A percentile compares a stretch with the other conserved stretches of the same genome.
These are phyloP conservation scores for Coemansia linderi DNA, from an alignment of 371 early-diverging fungal species.

Conservation along the genomic window DNA sequence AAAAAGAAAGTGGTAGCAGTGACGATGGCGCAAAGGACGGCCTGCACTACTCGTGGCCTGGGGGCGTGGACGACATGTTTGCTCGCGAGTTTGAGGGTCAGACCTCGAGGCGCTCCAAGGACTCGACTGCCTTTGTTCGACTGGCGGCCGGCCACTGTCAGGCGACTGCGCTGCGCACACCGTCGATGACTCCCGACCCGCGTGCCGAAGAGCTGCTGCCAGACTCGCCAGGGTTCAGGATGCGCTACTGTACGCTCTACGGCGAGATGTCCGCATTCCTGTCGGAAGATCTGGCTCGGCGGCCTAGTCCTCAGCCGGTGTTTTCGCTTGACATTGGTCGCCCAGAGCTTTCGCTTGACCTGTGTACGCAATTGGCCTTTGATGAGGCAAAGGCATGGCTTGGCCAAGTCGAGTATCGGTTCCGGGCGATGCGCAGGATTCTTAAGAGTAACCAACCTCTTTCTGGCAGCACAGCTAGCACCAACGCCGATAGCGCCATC, in stretches of 20 bases:
- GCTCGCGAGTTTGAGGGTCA: slow-evolving; percentile 18
- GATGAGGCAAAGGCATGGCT: slow-evolving; percentile 39
- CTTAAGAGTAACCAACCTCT: not conserved
- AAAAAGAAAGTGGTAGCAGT: not conserved
- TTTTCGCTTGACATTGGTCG: slow-evolving; percentile 34
- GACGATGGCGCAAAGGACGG: not conserved
- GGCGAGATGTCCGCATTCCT: slow-evolving; percentile 53
- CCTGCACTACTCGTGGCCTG: slow-evolving; percentile 16
- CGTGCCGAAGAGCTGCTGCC: slow-evolving; percentile 41
- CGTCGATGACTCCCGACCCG: slow-evolving; percentile 48
- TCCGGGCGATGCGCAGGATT: slow-evolving; percentile 20
- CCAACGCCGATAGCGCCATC: not conserved
- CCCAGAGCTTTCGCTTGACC: slow-evolving; percentile 41
- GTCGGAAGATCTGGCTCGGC: slow-evolving; percentile 36
- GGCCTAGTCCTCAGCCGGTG: slow-evolving; percentile 44
- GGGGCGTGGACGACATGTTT: slow-evolving; percentile 14
- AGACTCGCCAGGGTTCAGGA: slow-evolving; percentile 29
- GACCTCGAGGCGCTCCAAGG: slow-evolving; percentile 29
- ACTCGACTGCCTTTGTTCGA: slow-evolving; percentile 45
- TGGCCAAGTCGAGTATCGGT: slow-evolving; percentile 11
- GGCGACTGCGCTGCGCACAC: slow-evolving; percentile 34
- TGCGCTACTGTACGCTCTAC: slow-evolving; percentile 35
- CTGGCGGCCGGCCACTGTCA: slow-evolving; percentile 32
- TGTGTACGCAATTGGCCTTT: slow-evolving; percentile 41
- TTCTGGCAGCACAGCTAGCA: not conserved